Percentiles rank a stretch among this genome's conserved stretches.
Evolutionary conservation across 2,329 filamentous ascomycete genomes (phyloP).

Genomic region (Penicillium sp.): DNA sequence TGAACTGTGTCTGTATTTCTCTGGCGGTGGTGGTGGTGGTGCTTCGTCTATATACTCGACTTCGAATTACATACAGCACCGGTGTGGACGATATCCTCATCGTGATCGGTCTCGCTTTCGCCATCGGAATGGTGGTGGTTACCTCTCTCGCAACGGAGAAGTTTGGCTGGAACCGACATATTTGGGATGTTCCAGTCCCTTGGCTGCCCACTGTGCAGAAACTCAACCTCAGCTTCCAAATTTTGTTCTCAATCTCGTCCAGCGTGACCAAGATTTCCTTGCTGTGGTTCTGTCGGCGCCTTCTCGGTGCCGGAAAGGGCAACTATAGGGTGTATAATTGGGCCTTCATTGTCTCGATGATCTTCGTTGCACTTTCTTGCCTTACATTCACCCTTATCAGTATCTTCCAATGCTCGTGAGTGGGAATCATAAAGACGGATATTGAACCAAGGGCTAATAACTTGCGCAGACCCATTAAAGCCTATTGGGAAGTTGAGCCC

Average conservation of each 20-base stretch:
- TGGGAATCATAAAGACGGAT: slow-evolving; percentile 1
- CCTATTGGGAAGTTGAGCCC: slow-evolving; percentile 33
- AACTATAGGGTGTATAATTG: slow-evolving; percentile 27
- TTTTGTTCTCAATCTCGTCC: slow-evolving; percentile 37
- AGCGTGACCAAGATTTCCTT: slow-evolving; percentile 40
- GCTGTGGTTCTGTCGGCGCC: slow-evolving; percentile 37
- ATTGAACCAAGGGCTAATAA: slow-evolving; percentile 5
- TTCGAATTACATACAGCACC: slow-evolving; percentile 45
- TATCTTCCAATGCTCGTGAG: slow-evolving; percentile 44
- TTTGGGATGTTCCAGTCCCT: slow-evolving; percentile 40
- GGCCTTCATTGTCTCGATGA: slow-evolving; percentile 26
- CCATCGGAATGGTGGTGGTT: slow-evolving; percentile 36
- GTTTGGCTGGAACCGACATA: slow-evolving; percentile 41
- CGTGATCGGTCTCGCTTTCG: slow-evolving; percentile 43
- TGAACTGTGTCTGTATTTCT: slow-evolving; percentile 41
- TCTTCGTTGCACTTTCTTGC: slow-evolving; percentile 31
- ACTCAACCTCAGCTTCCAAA: slow-evolving; percentile 37
- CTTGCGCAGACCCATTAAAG: slow-evolving; percentile 29
- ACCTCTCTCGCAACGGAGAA: slow-evolving; percentile 33
- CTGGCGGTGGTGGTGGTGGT: slow-evolving; percentile 42
- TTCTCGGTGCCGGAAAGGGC: slow-evolving; percentile 32
- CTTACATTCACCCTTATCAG: slow-evolving; percentile 34
- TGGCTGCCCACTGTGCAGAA: slow-evolving; percentile 34
- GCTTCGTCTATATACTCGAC: slow-evolving; percentile 49
- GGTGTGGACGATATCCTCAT: slow-evolving; percentile 51